phyloP scores from a whole-genome alignment of 2,329 filamentous ascomycete species.

The Raffaelea ambrosiae region DNA sequence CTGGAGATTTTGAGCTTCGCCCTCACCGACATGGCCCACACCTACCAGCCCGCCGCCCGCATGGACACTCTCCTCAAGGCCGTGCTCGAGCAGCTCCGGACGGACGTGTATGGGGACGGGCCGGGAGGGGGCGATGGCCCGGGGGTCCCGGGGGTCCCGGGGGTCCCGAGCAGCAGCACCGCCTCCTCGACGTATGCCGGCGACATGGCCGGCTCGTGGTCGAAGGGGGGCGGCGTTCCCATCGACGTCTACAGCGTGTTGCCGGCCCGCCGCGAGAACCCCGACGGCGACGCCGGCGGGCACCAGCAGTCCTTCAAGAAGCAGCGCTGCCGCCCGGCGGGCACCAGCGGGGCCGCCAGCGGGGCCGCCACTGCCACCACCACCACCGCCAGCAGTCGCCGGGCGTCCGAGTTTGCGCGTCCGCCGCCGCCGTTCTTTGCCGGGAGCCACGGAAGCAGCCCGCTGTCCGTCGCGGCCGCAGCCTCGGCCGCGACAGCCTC shows the following conservation, averaged over 20 bases:
- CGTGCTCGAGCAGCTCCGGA: constrained; percentile 39
- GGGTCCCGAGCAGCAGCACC: too few relatives aligned
- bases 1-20: constrained; percentile 43
- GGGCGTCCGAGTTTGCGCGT: constrained; percentile 22
- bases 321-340: too few relatives aligned
- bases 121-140: constrained; percentile 1
- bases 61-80: constrained; percentile 44
- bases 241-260: constrained; percentile 16
- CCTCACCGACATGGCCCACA: constrained; percentile 42
- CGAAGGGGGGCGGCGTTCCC: too few relatives aligned
- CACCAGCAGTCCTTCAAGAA: too few relatives aligned
- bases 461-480: neutral
- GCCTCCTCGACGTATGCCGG: too few relatives aligned
- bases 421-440: constrained; percentile 21
- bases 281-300: constrained; percentile 18
- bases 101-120: constrained; percentile 16
- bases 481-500: constrained; percentile 1
- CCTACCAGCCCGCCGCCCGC: constrained; percentile 43
- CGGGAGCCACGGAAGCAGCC: neutral
- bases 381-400: constrained; percentile 6
- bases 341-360: too few relatives aligned
- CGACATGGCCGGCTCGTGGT: too few relatives aligned
- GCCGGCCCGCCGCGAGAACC: constrained; percentile 22
- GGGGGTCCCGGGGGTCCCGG: too few relatives aligned
- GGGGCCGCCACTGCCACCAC: too few relatives aligned